Percentiles rank a stretch among this genome's conserved stretches.
Conservation (phyloP, 2,329 filamentous ascomycete genomes). For the Aspergillus sp. region DNA sequence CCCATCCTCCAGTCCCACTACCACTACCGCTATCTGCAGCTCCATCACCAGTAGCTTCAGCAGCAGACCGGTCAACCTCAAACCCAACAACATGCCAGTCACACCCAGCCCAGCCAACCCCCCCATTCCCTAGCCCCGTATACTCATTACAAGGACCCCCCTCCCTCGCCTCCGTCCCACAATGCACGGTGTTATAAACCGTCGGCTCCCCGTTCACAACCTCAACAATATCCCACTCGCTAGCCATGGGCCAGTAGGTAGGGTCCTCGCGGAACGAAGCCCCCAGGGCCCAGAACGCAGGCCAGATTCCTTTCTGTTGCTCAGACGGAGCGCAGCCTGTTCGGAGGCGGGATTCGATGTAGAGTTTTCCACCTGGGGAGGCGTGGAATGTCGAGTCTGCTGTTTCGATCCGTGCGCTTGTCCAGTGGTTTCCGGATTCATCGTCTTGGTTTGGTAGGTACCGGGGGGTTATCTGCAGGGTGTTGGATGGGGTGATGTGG, state of each 20-base stretch:
- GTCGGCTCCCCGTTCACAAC: constrained; percentile 1
- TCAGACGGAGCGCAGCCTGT: constrained; percentile 1
- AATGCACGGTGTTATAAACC: constrained; percentile 8
- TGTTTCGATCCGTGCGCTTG: constrained; percentile 13
- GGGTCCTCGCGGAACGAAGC: neutral
- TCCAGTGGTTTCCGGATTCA: neutral
- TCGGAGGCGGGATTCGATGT: constrained; percentile 1
- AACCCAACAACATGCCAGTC: constrained; percentile 12
- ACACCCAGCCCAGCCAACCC: neutral
- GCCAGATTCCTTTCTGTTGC: constrained; percentile 5
- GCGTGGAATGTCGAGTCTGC: neutral
- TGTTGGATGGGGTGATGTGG: neutral
- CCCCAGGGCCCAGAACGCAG: constrained; percentile 12
- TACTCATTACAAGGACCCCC: constrained; percentile 12
- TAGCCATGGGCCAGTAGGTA: constrained; percentile 3
- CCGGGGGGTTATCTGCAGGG: neutral
- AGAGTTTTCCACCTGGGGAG: neutral
- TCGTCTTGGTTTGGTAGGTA: too few species aligned
- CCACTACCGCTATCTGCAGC: too few species aligned
- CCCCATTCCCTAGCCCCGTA: constrained; percentile 7
- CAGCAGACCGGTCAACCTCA: constrained; percentile 9
- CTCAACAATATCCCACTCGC: constrained; percentile 9
- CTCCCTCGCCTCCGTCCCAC: neutral
- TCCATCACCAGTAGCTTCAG: too few species aligned
- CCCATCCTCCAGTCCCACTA: neutral